A percentile compares a stretch with the other conserved stretches of the same genome.
Evolutionary conservation across 345 rosid species (phyloP).

Genomic region (rapeseed (Brassica napus)): DNA sequence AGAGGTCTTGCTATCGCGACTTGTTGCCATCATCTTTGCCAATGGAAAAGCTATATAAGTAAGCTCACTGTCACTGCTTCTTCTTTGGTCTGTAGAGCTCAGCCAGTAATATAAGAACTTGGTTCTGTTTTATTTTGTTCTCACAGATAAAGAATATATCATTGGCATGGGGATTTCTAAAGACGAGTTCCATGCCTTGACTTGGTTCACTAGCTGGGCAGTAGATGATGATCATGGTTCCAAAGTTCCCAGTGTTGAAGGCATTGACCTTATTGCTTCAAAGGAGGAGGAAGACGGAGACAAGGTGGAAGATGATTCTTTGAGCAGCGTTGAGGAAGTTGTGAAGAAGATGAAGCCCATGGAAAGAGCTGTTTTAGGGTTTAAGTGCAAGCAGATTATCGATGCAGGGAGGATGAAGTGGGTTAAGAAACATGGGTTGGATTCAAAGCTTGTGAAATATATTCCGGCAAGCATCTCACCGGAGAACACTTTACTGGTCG

Average conservation of each 20-base stretch:
- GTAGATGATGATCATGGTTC: conserved; percentile 90
- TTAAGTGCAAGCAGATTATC: conserved; percentile 83
- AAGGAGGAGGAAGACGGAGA: conserved; percentile 46
- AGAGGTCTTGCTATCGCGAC: conserved; percentile 83
- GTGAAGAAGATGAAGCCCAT: conserved; percentile 64
- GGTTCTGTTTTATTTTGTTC: neutral
- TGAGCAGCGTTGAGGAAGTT: conserved; percentile 52
- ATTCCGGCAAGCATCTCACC: conserved; percentile 75
- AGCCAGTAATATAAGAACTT: neutral
- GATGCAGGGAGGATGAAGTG: conserved; percentile 83
- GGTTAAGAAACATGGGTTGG: conserved; percentile 57
- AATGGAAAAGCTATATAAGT: conserved; percentile 92
- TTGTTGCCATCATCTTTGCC: conserved; percentile 98
- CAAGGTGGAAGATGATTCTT: conserved; percentile 36
- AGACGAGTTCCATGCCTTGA: conserved; percentile 73
- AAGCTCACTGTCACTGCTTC: conserved; percentile 29
- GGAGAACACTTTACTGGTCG: conserved; percentile 75
- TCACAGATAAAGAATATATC: conserved; percentile 68
- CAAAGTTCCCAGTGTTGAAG: conserved; percentile 47
- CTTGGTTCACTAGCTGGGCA: conserved; percentile 98
- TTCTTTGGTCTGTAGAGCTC: neutral
- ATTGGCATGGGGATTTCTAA: conserved; percentile 51
- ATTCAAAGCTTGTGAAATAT: conserved; percentile 65
- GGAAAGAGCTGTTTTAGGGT: conserved; percentile 77
- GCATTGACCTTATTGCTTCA: conserved; percentile 35